Percentiles rank a stretch among this genome's conserved stretches.
These are phyloP conservation scores for Ustilago curta DNA, from an alignment of 1,284 basidiomycete genomes.

Conservation along the genomic window DNA sequence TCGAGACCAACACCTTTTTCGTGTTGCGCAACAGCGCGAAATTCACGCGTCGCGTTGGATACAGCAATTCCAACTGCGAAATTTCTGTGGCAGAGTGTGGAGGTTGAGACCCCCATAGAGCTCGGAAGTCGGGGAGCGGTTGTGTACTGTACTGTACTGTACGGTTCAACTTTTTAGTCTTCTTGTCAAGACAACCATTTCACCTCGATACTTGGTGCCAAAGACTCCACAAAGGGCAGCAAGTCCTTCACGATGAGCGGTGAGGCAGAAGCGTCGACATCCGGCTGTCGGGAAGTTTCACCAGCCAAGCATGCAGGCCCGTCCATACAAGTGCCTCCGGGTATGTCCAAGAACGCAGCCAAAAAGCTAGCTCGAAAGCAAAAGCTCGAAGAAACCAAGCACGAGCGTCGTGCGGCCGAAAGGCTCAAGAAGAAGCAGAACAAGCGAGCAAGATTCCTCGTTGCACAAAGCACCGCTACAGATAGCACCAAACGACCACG, in stretches of 20 bases:
- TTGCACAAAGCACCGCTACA: conserved; percentile 13
- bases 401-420: conserved; percentile 80
- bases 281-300: not conserved
- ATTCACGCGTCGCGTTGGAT: conserved; percentile 41
- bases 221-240: not conserved
- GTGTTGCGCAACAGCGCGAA: not conserved
- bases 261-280: not conserved
- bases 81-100: conserved; percentile 23
- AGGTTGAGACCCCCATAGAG: conserved; percentile 12
- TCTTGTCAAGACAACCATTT: not conserved
- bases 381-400: conserved; percentile 77
- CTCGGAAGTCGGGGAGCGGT: conserved; percentile 27
- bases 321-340: conserved; percentile 30
- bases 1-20: conserved; percentile 37
- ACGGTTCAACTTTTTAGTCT: conserved; percentile 16
- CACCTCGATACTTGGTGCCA: not conserved
- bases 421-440: conserved; percentile 72
- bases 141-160: too few relatives aligned
- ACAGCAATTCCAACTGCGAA: conserved; percentile 16
- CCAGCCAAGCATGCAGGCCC: conserved; percentile 24
- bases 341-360: conserved; percentile 79
- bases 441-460: conserved; percentile 71
- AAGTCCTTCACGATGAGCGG: conserved; percentile 3
- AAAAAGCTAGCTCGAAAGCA: conserved; percentile 81
- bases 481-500: conserved; percentile 12